Base-by-base conservation (phyloP, 176 grass and related monocot genomes). In the Juncus inflexus region DNA sequence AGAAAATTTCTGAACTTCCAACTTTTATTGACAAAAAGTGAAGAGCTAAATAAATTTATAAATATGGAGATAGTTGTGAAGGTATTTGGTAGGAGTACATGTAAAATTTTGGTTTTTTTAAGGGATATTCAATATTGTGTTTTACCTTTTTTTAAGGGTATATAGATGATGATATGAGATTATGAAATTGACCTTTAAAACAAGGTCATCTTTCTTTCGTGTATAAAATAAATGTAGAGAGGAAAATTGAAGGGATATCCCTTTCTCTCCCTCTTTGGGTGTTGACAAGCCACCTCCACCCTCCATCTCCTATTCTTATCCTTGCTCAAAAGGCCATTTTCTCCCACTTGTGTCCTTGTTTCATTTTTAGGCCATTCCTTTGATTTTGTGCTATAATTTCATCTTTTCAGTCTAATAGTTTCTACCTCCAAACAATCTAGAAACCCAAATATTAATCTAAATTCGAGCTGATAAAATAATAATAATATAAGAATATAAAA, bases 201-300 rank as follows among this genome's bases (percentile, higher is more conserved):
- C 19, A 28, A 47, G 43, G 16, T 36, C 28, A 53, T 52, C 40
- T 77, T 39, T 75, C 42, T 75, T 64, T 61, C 57, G 15, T 19
- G 8, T 77, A 77, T 82, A 76, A 77, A 83, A 78, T 78, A 66
- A 35, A 56, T 5, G 55, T 70, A 82, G 77, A 42, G 38, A 56
- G 9, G 55, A 82, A 82, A 82, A 40, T 10, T 59, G 13, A 67
- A 65, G 57, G 71, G 56, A 76, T 70, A 81, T 81, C 79, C 64
- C 57, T 81, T 81, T 76, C 19, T 28, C n/a, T 28, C 37, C 72
- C 67, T 68, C 41, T 63, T 76, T 76, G 64, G 63, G 64, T 39
- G 14, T 59, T 81, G 79, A 81, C 69, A 76, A 76, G 79, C 49
- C 71, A 81, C 79, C 50, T 68, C 72, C 72, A 81, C 56, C 79